Base-by-base conservation (phyloP, 2,329 filamentous ascomycete genomes). In the Graphilbum sp. region DNA sequence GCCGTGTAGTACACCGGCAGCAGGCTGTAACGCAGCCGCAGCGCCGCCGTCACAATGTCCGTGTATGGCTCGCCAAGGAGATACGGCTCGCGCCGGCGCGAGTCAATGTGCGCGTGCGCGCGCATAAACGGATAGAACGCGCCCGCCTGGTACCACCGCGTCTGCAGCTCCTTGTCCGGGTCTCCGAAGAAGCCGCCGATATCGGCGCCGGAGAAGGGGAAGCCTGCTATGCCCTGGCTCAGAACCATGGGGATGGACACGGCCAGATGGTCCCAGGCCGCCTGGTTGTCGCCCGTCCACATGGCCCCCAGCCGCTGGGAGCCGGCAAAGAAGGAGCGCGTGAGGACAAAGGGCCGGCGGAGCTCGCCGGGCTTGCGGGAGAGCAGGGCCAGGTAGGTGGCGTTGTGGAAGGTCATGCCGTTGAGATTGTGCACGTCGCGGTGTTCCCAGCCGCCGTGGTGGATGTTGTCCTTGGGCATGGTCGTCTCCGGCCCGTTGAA, bases 241-340 rank as follows among this genome's bases (percentile, higher is more conserved):
- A 98, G 64, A 19, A 94, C 66, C 90, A 98, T 98, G 19, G 90
- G 88, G 29, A 95, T 72, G 2, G 86, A 81, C 1, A 78, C 82
- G n/a, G 76, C 82, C 15, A 98, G 70, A 52, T 96, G 87, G 16
- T 78, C 75, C 90, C 90, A 98, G 19, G 73, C 77, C 11, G 90
- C 90, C 55, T 90, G 82, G 61, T 98, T 98, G 54, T 98, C 90
- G 43, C 90, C 90, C 17, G 90, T 98, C 90, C 90, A 98, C 87
- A 95, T 95, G 42, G 90, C 88, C 45, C 85, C 84, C 32, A 84
- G 63, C 40, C 88, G 77, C 60, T 98, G 90, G 39, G 82, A 86
- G 27, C 90, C 90, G 12, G 88, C 74, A 54, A 79, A 98, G 63
- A 92, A 98, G 1, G 87, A 81, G 24, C 90, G 80, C 1, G 90